These are phyloP conservation scores for Claviceps paspali DNA, from an alignment of 2,329 filamentous ascomycete genomes.

Conservation along the genomic window DNA sequence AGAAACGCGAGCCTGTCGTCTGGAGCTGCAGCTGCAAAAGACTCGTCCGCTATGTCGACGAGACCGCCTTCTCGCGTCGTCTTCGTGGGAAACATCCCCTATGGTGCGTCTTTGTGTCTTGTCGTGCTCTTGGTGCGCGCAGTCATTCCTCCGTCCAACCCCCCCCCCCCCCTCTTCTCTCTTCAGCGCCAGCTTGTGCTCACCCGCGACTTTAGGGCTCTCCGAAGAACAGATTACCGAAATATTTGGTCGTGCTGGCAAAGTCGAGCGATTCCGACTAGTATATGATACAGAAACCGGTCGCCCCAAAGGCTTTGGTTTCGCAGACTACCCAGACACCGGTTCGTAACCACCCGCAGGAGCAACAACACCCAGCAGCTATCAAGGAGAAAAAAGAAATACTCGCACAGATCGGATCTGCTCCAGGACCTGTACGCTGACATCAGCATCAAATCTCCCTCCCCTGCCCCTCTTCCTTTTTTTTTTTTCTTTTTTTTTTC, in stretches of 20 bases:
- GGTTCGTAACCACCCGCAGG: constrained; percentile 32
- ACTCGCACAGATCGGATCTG: too few species aligned
- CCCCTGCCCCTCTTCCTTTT: too few species aligned
- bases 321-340: constrained; percentile 86
- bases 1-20: background rate
- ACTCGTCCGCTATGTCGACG: constrained; percentile 38
- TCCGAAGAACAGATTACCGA: constrained; percentile 94
- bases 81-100: constrained; percentile 78
- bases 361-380: background rate
- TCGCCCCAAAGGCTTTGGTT: constrained; percentile 89
- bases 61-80: constrained; percentile 67
- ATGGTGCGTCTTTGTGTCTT: constrained; percentile 36
- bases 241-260: constrained; percentile 79
- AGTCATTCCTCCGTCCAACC: too few species aligned
- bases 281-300: constrained; percentile 95
- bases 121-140: background rate
- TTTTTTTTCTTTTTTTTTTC: too few species aligned
- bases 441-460: too few species aligned
- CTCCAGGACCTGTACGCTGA: too few species aligned
- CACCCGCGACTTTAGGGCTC: constrained; percentile 45
- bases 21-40: background rate
- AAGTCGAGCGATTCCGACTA: constrained; percentile 80
- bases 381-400: too few species aligned
- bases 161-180: too few species aligned
- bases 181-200: constrained; percentile 6